Evolutionary conservation across 106 monocot genomes (phyloP), one percentile per base, ranked within the genome.

Genomic region (Posidonia australis): DNA sequence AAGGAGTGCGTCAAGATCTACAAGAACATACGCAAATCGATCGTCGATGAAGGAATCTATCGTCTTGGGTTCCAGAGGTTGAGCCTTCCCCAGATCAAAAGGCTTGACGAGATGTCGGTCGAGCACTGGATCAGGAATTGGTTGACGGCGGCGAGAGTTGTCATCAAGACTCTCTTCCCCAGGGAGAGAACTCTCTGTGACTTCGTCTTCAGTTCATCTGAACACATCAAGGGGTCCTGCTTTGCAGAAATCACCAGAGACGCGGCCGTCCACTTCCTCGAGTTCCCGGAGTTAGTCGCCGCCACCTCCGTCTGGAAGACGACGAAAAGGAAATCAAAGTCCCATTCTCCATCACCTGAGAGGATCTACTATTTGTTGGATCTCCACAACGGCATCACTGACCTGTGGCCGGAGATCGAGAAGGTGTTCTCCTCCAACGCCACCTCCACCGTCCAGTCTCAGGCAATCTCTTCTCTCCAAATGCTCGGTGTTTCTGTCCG

Each of bases 291-390:
- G 42, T 31, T 54, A 10, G 73, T 79, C 21, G 70, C 79, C 7
- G 24, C 10, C 44, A 17, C 11, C 1, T 17, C 12, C 12, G 11
- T 13, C 63, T 18, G 9, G 18, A 66, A 68, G 19, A 80, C 27
- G 29, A 58, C 69, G 16, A 80, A 30, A 26, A 58, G 24, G 30
- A 49, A 17, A 14, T 17, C 19, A 0, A 55, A 55, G 54, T 29
- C 27, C 29, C 27, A 18, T 5, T 27, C 76, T 54, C 68, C 30
- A 14, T 69, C 77, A 3, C 76, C 81, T 13, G 83, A 86, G 60
- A 80, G 70, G 63, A 58, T 90, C 9, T 81, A 86, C 78, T 64
- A 73, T 21, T 31, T 90, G 36, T 62, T 90, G 21, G 86, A 83
- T 45, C 19, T 90, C 19, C 70, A 86, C 76, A 46, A 59, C 46